Percentiles rank a stretch among this genome's conserved stretches.
Conservation (phyloP, 495 filamentous ascomycete species). For the Aspergillus campestris region DNA sequence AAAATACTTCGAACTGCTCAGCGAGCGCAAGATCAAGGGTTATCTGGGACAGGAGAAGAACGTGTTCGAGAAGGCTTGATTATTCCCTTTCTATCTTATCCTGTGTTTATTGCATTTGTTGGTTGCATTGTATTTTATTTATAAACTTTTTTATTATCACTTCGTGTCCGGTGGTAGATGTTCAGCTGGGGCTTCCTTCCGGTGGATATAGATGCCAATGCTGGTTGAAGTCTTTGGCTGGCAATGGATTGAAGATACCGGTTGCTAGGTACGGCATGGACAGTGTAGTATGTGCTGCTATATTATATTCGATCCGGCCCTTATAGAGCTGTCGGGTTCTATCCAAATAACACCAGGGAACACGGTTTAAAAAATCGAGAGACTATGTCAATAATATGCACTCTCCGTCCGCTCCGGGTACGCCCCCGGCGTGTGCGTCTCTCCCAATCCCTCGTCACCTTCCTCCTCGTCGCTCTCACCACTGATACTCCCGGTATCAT, state of each 20-base stretch:
- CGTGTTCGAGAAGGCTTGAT: slow-evolving; percentile 40
- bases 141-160: neutral
- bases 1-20: slow-evolving; percentile 84
- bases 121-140: slow-evolving; percentile 1
- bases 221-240: too few species aligned
- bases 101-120: slow-evolving; percentile 6
- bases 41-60: slow-evolving; percentile 92
- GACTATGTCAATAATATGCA: slow-evolving; percentile 38
- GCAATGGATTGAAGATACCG: too few species aligned
- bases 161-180: neutral
- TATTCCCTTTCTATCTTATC: slow-evolving; percentile 13
- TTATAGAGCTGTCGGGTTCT: too few species aligned
- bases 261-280: too few species aligned
- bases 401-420: slow-evolving; percentile 32
- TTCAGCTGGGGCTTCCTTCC: too few species aligned
- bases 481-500: slow-evolving; percentile 21
- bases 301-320: too few species aligned
- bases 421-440: slow-evolving; percentile 36
- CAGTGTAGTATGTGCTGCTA: too few species aligned
- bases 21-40: slow-evolving; percentile 75
- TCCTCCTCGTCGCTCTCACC: slow-evolving; percentile 32
- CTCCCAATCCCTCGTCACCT: slow-evolving; percentile 39
- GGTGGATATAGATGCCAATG: too few species aligned
- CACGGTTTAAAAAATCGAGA: too few species aligned
- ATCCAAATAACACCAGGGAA: too few species aligned